Evolutionary conservation across 805 yeast species (phyloP).

Genomic region (Yarrowia divulgata): DNA sequence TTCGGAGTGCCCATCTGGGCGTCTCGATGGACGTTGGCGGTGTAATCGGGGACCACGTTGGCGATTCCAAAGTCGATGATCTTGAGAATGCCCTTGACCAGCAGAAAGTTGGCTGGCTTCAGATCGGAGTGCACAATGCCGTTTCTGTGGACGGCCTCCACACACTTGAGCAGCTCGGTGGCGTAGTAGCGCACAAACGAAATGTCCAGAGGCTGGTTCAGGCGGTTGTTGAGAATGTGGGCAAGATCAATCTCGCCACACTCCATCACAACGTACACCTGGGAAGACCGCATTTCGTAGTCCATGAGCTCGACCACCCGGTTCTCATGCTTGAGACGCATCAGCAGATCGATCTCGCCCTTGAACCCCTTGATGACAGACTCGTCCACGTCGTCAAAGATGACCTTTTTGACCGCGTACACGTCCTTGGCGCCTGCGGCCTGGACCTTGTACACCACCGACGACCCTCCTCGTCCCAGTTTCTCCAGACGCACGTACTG

Average conservation of each 20-base stretch:
- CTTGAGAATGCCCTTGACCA: constrained; percentile 81
- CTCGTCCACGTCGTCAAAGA: constrained; percentile 77
- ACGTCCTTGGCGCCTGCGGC: constrained; percentile 58
- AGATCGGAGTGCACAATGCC: constrained; percentile 87
- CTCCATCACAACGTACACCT: constrained; percentile 83
- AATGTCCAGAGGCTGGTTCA: constrained; percentile 62
- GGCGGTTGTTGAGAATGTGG: constrained; percentile 69
- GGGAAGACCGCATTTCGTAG: constrained; percentile 68
- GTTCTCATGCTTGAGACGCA: constrained; percentile 62
- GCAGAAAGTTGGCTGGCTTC: constrained; percentile 61
- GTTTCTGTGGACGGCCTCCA: constrained; percentile 82
- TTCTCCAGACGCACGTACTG: constrained; percentile 77
- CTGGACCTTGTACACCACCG: constrained; percentile 84
- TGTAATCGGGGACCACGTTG: constrained; percentile 91
- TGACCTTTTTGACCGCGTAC: constrained; percentile 82
- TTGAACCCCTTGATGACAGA: constrained; percentile 77
- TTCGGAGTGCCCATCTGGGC: constrained; percentile 95
- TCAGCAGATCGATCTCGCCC: constrained; percentile 84
- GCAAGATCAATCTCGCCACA: constrained; percentile 93
- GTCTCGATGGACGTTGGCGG: constrained; percentile 87
- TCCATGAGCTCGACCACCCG: constrained; percentile 83
- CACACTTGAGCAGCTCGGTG: constrained; percentile 79
- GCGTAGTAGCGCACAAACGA: constrained; percentile 83
- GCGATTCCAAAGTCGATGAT: constrained; percentile 92
- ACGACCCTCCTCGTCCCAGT: constrained; percentile 90